These are phyloP conservation scores for Eucalyptus brandiana DNA, from an alignment of 345 rosid genomes.

Conservation along the genomic window DNA sequence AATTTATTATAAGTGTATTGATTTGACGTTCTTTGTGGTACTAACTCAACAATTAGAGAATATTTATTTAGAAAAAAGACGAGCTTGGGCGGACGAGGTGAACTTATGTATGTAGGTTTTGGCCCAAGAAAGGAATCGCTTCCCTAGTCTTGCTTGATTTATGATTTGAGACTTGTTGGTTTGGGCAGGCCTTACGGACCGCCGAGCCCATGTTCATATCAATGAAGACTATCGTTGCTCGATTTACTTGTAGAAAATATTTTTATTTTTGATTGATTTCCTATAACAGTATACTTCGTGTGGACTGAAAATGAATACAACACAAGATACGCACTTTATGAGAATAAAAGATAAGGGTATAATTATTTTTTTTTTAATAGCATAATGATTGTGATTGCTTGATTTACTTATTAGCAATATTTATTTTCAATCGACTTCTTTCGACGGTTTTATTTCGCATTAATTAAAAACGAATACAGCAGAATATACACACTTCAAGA, in stretches of 20 bases:
- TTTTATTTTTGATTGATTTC: background rate
- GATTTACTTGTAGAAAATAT: too few relatives aligned
- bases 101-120: accelerated
- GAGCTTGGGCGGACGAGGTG: background rate
- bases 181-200: background rate
- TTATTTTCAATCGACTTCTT: too few relatives aligned
- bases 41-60: background rate
- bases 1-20: accelerated
- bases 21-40: accelerated
- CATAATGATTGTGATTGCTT: accelerated
- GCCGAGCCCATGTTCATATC: background rate
- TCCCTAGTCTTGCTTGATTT: background rate
- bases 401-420: too few relatives aligned
- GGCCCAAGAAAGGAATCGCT: background rate
- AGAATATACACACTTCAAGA: accelerated
- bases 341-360: accelerated
- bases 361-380: too few relatives aligned
- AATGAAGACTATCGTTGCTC: background rate
- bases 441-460: accelerated
- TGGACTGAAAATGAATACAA: background rate
- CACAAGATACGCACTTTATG: background rate
- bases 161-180: background rate
- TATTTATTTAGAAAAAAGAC: accelerated
- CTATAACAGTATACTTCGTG: too few relatives aligned
- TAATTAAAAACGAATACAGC: accelerated